phyloP scores from a whole-genome alignment of 1,284 basidiomycete species.

The Pterulicium gracile region DNA sequence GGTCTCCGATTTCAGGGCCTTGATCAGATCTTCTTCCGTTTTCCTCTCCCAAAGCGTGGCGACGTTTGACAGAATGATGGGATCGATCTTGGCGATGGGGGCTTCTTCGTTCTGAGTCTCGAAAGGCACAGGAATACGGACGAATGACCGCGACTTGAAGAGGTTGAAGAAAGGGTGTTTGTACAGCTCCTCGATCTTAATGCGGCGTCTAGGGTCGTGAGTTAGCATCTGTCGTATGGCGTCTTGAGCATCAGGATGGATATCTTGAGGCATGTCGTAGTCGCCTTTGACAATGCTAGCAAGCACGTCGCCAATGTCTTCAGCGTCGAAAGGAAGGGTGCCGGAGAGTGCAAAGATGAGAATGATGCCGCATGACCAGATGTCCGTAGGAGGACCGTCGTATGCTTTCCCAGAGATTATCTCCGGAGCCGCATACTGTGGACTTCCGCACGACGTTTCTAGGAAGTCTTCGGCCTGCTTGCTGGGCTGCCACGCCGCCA shows the following conservation, averaged over 20 bases:
- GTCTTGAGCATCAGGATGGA: slow-evolving; percentile 72
- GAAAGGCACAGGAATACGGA: slow-evolving; percentile 54
- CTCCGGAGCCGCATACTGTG: slow-evolving; percentile 97
- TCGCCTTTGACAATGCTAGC: slow-evolving; percentile 79
- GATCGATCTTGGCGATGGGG: not conserved
- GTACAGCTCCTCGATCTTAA: slow-evolving; percentile 84
- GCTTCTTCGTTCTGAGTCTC: slow-evolving; percentile 27
- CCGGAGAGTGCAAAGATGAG: slow-evolving; percentile 90
- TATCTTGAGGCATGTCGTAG: slow-evolving; percentile 76
- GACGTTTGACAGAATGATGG: slow-evolving; percentile 49
- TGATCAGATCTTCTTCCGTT: slow-evolving; percentile 60
- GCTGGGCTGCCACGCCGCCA: slow-evolving; percentile 80
- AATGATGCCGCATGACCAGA: slow-evolving; percentile 98
- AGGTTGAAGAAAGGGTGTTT: slow-evolving; percentile 84
- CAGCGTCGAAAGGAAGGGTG: slow-evolving; percentile 88
- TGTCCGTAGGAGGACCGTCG: slow-evolving; percentile 84
- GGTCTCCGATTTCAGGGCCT: slow-evolving; percentile 50
- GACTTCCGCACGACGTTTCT: slow-evolving; percentile 89
- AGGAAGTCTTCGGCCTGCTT: slow-evolving; percentile 49
- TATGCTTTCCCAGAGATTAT: slow-evolving; percentile 82
- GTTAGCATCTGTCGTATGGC: slow-evolving; percentile 84
- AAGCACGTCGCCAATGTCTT: slow-evolving; percentile 66
- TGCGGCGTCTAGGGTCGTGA: slow-evolving; percentile 72
- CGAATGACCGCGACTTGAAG: slow-evolving; percentile 38
- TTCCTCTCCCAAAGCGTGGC: slow-evolving; percentile 77